Evolutionary conservation across 75 land plant genomes (phyloP), one percentile per base, ranked within the genome.

Genomic region (Picea glauca): DNA sequence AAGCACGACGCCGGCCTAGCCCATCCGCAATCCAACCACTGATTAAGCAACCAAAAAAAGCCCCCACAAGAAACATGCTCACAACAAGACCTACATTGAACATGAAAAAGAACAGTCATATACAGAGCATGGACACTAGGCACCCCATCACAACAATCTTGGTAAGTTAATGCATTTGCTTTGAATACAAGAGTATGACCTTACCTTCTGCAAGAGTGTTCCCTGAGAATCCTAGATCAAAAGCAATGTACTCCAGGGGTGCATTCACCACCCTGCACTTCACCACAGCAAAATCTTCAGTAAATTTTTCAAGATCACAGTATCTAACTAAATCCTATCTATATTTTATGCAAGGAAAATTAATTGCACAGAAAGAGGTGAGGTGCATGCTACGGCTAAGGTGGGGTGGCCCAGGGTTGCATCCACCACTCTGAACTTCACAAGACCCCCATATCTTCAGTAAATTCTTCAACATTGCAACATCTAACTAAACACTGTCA

Each of bases 1-100:
- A 90, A 63, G 96, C 85, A 63, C 91, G 89, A 4, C 92, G 82
- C 12, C 96, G 86, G 26, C 98, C 98, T 43, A 90, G 12, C 14
- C 85, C 85, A 90, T 96, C 98, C 8, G 94, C 92, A 77, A 93
- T 85, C 81, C 86, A 90, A 75, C 98, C 98, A 82, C 98, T 93
- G 20, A 87, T 68, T 58, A 87, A 33, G 78, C 96, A 93, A 38
- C 98, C 98, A 78, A 91, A 17, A 66, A 96, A 88, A 14, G 94
- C 98, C 78, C 96, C 96, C 23, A 84, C 90, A 62, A 96, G 76
- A 77, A 88, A 93, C 33, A 85, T 90, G 79, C 98, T 96, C 5
- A 96, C 98, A 57, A 96, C 90, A 76, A 88, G 84, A 64, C 98
- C 98, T 95, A 78, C 78, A 84, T 50, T 50, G 13, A 23, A 63